Evolutionary conservation across 2,329 filamentous ascomycete species (phyloP).

Genomic region (Cercospora nicotianae): DNA sequence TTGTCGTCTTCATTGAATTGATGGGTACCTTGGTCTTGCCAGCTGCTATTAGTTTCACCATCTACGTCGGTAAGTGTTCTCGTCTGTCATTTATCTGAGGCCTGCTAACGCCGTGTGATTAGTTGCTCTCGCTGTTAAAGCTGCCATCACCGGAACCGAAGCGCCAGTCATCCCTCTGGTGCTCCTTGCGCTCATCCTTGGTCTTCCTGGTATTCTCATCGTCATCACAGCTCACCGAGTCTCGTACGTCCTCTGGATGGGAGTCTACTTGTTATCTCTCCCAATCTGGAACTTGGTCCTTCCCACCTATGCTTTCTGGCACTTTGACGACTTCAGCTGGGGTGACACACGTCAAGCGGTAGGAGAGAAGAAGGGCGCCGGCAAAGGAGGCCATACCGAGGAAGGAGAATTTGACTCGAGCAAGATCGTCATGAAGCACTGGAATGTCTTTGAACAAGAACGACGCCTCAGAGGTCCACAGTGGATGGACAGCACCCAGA

Average conservation of each 20-base stretch:
- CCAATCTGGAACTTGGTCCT: conserved; percentile 98
- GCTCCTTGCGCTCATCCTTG: conserved; percentile 84
- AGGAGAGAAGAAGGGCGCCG: conserved; percentile 83
- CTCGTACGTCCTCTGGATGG: conserved; percentile 94
- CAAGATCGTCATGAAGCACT: conserved; percentile 99
- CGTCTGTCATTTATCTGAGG: background rate
- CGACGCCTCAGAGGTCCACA: conserved; percentile 30
- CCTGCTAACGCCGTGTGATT: conserved; percentile 33
- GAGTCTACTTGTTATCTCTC: conserved; percentile 88
- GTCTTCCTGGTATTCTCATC: conserved; percentile 88
- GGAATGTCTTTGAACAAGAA: conserved; percentile 89
- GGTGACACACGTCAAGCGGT: conserved; percentile 95
- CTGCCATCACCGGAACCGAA: conserved; percentile 54
- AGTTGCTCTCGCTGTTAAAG: conserved; percentile 83
- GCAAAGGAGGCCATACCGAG: conserved; percentile 59
- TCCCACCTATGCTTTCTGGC: conserved; percentile 95
- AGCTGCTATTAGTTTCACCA: conserved; percentile 93
- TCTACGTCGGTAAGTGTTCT: conserved; percentile 78
- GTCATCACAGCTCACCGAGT: conserved; percentile 89
- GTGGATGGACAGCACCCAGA: conserved; percentile 19
- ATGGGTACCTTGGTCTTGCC: conserved; percentile 92
- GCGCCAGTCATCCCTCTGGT: conserved; percentile 89
- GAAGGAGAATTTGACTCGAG: conserved; percentile 97
- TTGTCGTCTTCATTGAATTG: conserved; percentile 92
- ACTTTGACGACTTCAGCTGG: conserved; percentile 99